A percentile compares a stretch with the other conserved stretches of the same genome.
These are phyloP conservation scores for Solanum ahanhuiri DNA, from an alignment of 257 asterid genomes.

Conservation along the genomic window DNA sequence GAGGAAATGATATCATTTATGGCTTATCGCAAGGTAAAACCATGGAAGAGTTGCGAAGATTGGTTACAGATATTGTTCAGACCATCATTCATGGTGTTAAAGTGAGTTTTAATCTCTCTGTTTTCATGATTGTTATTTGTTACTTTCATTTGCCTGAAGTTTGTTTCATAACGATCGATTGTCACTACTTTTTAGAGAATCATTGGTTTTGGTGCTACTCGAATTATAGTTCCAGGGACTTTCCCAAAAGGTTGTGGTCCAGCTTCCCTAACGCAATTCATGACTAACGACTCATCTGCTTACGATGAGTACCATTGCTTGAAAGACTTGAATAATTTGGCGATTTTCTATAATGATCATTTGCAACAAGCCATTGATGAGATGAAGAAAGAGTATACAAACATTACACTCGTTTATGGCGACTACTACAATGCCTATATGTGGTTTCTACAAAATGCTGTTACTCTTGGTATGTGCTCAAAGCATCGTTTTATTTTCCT, in stretches of 20 bases:
- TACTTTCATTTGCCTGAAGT: not conserved
- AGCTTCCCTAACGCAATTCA: not conserved
- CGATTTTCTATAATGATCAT: not conserved
- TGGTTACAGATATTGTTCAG: conserved; percentile 4
- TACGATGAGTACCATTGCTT: not conserved
- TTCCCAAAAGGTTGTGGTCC: not conserved
- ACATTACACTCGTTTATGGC: not conserved
- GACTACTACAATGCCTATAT: conserved; percentile 6
- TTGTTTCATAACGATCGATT: not conserved
- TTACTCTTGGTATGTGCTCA: not conserved
- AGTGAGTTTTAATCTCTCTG: not conserved
- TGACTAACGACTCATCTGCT: not conserved
- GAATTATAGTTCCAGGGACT: not conserved
- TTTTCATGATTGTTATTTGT: not conserved
- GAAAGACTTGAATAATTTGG: not conserved
- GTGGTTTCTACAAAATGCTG: not conserved
- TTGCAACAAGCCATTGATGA: not conserved
- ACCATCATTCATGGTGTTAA: conserved; percentile 4
- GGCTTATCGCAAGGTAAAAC: conserved; percentile 15
- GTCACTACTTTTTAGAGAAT: not conserved
- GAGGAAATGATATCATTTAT: conserved; percentile 4
- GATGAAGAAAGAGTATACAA: not conserved
- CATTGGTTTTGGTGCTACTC: not conserved
- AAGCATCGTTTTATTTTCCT: not conserved
- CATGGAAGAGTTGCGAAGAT: not conserved